These are phyloP conservation scores for Aspergillus sp. DNA, from an alignment of 2,329 filamentous ascomycete species.

Conservation along the genomic window DNA sequence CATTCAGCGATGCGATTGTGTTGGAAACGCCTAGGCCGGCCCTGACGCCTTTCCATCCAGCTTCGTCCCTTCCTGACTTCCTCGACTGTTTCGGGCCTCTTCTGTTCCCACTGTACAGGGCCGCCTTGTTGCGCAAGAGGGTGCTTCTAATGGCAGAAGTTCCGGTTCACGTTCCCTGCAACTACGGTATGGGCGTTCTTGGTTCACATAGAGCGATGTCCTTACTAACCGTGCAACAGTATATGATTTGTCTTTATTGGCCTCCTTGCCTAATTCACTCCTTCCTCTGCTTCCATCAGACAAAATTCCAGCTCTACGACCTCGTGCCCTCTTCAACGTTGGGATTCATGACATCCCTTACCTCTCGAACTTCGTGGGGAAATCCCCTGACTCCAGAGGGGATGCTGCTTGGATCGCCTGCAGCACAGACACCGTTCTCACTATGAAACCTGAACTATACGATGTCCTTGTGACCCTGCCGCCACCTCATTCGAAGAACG, in stretches of 20 bases:
- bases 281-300: slow-evolving; percentile 66
- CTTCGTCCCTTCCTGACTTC: slow-evolving; percentile 74
- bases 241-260: slow-evolving; percentile 89
- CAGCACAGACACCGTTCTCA: slow-evolving; percentile 90
- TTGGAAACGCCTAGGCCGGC: slow-evolving; percentile 51
- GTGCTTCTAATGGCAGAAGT: slow-evolving; percentile 84
- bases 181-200: slow-evolving; percentile 67
- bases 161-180: slow-evolving; percentile 80
- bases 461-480: slow-evolving; percentile 87
- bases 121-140: slow-evolving; percentile 79
- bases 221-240: slow-evolving; percentile 54
- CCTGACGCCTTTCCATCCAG: slow-evolving; percentile 78
- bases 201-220: slow-evolving; percentile 15
- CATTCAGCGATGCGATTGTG: slow-evolving; percentile 44
- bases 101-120: slow-evolving; percentile 86
- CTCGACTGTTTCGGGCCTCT: slow-evolving; percentile 85
- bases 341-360: slow-evolving; percentile 90
- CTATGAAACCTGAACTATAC: slow-evolving; percentile 81
- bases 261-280: slow-evolving; percentile 77
- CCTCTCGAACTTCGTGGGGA: slow-evolving; percentile 64
- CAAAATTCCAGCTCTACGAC: slow-evolving; percentile 60
- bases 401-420: slow-evolving; percentile 83
- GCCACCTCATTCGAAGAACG: slow-evolving; percentile 57
- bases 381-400: slow-evolving; percentile 31
- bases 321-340: slow-evolving; percentile 85